phyloP scores from a whole-genome alignment of 2,329 filamentous ascomycete genomes.

The Penicillium sp. region DNA sequence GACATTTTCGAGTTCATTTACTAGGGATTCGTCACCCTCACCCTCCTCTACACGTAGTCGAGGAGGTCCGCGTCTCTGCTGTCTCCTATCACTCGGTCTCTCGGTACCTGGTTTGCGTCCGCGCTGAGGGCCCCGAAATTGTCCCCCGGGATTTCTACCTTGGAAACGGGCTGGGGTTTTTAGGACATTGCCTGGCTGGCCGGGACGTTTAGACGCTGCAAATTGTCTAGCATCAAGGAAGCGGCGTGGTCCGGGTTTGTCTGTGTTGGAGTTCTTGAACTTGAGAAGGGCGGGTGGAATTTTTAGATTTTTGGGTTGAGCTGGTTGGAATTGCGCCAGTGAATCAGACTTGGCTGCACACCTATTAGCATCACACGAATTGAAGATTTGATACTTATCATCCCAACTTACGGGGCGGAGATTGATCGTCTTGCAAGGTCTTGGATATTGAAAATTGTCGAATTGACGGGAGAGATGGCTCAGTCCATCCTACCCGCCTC shows the following conservation, averaged over 20 bases:
- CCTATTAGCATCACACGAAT: slow-evolving; percentile 2
- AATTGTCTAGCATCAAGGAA: slow-evolving; percentile 45
- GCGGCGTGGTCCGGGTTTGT: slow-evolving; percentile 31
- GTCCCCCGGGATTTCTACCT: slow-evolving; percentile 18
- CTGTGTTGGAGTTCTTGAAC: slow-evolving; percentile 23
- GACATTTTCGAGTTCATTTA: slow-evolving; percentile 35
- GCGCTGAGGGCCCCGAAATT: slow-evolving; percentile 17
- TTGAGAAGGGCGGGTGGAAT: slow-evolving; percentile 27
- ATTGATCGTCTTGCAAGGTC: slow-evolving; percentile 23
- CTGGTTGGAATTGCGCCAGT: background rate
- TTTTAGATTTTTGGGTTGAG: slow-evolving; percentile 16
- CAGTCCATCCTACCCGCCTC: slow-evolving; percentile 21
- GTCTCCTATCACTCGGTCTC: slow-evolving; percentile 21
- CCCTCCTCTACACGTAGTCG: slow-evolving; percentile 28
- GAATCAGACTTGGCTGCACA: background rate
- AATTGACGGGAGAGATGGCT: slow-evolving; percentile 20
- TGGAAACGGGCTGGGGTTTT: slow-evolving; percentile 34
- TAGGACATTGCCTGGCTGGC: slow-evolving; percentile 37
- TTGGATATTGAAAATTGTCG: slow-evolving; percentile 36
- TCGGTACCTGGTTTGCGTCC: slow-evolving; percentile 29
- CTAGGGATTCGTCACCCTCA: slow-evolving; percentile 28
- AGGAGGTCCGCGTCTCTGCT: slow-evolving; percentile 9
- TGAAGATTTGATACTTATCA: background rate
- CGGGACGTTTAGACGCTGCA: slow-evolving; percentile 35
- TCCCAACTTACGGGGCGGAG: slow-evolving; percentile 30